These are phyloP conservation scores for Ophiocordyceps robertsii DNA, from an alignment of 2,329 filamentous ascomycete species.

Conservation along the genomic window DNA sequence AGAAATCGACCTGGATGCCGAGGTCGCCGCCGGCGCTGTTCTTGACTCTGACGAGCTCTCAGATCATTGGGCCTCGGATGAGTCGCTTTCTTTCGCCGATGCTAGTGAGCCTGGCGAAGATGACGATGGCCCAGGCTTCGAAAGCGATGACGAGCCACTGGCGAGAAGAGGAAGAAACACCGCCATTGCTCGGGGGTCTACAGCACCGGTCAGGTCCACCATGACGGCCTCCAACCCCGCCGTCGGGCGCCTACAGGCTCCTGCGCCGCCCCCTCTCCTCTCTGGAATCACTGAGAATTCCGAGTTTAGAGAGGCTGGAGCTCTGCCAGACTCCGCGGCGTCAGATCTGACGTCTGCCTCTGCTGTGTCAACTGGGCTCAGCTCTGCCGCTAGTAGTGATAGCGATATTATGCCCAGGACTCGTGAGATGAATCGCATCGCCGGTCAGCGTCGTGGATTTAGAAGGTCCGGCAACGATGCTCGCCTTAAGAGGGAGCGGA, in stretches of 20 bases:
- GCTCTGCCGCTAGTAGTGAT: conserved; percentile 9
- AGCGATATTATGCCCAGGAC: conserved; percentile 4
- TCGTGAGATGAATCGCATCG: conserved; percentile 7
- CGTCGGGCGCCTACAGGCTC: too few relatives aligned
- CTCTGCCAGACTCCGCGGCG: background rate
- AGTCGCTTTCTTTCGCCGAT: conserved; percentile 6
- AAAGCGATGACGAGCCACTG: conserved; percentile 17
- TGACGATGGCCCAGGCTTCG: conserved; percentile 4
- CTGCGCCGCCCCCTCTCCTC: too few relatives aligned
- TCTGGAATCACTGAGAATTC: background rate
- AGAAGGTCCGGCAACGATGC: conserved; percentile 10
- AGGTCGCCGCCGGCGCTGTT: conserved; percentile 13
- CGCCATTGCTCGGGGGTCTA: background rate
- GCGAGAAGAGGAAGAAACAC: conserved; percentile 7
- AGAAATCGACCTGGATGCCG: conserved; percentile 17
- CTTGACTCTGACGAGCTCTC: conserved; percentile 7
- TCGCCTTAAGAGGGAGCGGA: conserved; percentile 35
- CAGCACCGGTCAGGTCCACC: background rate
- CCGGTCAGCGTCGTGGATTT: conserved; percentile 20
- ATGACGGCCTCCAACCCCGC: background rate
- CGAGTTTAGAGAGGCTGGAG: background rate
- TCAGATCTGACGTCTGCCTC: background rate
- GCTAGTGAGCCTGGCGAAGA: conserved; percentile 7
- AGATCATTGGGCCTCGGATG: conserved; percentile 3
- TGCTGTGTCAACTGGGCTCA: conserved; percentile 3